Conservation (phyloP, 2,329 filamentous ascomycete species). For the Mollisia scopiformis region DNA sequence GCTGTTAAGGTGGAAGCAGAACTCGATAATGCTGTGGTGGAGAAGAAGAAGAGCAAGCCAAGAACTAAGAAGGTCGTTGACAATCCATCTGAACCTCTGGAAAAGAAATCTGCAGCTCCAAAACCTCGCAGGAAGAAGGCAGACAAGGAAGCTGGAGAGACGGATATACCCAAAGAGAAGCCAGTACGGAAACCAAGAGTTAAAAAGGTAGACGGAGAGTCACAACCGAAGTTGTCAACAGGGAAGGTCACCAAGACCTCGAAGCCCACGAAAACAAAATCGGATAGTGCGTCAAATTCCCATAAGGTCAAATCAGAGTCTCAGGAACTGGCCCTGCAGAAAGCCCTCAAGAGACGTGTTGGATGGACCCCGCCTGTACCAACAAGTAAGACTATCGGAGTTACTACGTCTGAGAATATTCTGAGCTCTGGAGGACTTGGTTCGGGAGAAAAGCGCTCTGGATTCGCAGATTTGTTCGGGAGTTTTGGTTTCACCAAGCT, state of each 20-base stretch:
- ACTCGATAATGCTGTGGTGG: neutral
- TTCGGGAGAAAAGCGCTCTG: slow-evolving; percentile 21
- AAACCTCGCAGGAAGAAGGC: slow-evolving; percentile 29
- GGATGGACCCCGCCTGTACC: slow-evolving; percentile 71
- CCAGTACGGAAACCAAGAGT: slow-evolving; percentile 26
- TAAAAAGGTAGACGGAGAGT: slow-evolving; percentile 32
- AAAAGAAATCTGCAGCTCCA: slow-evolving; percentile 11
- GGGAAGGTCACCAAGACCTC: slow-evolving; percentile 39
- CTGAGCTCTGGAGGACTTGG: neutral
- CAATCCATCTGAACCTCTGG: neutral
- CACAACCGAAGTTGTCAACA: slow-evolving; percentile 38
- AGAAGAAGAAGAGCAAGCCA: slow-evolving; percentile 17
- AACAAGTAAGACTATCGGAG: slow-evolving; percentile 33
- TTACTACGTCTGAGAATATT: neutral
- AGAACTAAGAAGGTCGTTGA: slow-evolving; percentile 26
- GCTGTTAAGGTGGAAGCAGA: slow-evolving; percentile 13
- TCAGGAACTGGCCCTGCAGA: slow-evolving; percentile 26
- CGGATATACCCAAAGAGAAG: slow-evolving; percentile 22
- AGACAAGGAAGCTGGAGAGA: slow-evolving; percentile 8
- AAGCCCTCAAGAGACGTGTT: slow-evolving; percentile 56
- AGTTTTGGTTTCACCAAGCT: slow-evolving; percentile 43
- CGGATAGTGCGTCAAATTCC: slow-evolving; percentile 11
- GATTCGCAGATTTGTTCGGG: slow-evolving; percentile 42
- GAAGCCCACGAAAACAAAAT: slow-evolving; percentile 22
- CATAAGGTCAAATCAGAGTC: slow-evolving; percentile 8